Evolutionary conservation across 306 rosid species (phyloP), one percentile per base, ranked within the genome.

Genomic region (Lablab purpureus): DNA sequence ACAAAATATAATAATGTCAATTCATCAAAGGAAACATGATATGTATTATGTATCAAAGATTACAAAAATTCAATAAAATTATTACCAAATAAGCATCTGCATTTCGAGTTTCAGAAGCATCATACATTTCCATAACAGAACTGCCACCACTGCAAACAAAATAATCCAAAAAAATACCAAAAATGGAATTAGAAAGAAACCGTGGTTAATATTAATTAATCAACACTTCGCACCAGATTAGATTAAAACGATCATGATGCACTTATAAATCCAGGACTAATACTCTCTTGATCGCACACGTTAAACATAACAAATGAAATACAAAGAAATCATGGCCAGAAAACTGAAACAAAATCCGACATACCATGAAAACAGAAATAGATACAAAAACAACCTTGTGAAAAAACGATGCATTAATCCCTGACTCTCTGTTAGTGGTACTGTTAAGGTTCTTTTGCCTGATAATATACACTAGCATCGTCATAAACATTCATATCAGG

Each of bases 51-150:
- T 34, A 6, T 12, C 0, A 18, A 2, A 79, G 1, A 67, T 13
- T 5, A 37, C 65, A 30, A 66, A 28, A 60, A 34, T 30, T 37
- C 34, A 22, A 59, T 64, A 22, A 67, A 13, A 52, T 79, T 85
- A 52, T 84, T 85, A 92, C 94, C 94, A 90, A 68, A 74, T 87
- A 89, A 74, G 88, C 58, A 73, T 87, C 88, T 23, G 85, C 54
- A 67, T 81, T 83, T 50, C 86, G 81, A 80, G 67, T 64, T 76
- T 83, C 85, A 37, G 88, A 78, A 83, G 82, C 86, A 88, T 84
- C 85, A 80, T 79, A 89, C 86, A 88, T 88, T 84, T 85, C 90
- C 86, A 88, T 79, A 74, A 80, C 85, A 87, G 60, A 67, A 84
- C 89, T 77, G 89, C 90, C 90, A 88, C 94, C 87, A 72, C 94